Evolutionary conservation across 2,329 filamentous ascomycete genomes (phyloP), one percentile per base, ranked within the genome.

Genomic region (Cryphonectria nitschkei): DNA sequence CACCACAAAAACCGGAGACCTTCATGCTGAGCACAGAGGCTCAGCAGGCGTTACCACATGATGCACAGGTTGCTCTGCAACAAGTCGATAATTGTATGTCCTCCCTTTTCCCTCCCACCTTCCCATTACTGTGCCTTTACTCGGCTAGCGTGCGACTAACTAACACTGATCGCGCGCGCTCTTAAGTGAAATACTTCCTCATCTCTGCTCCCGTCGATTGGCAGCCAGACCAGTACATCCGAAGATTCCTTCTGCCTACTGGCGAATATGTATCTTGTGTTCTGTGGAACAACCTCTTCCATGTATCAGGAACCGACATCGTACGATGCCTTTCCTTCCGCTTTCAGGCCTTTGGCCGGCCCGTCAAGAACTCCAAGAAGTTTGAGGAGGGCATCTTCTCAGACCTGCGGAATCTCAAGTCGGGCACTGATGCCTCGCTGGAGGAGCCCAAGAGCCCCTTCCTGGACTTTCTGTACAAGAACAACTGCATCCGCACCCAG

Each of bases 321-420:
- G 96, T 99, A 73, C 91, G 96, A 88, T 99, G 96, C 79, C 89
- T 99, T 62, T 97, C 96, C 9, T 99, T 99, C 85, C 89, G 96
- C 80, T 99, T 99, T 84, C 96, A 98, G 85, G 96, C 96, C 67
- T 99, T 99, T 80, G 96, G 96, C 77, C 93, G 96, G 70, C 96
- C 96, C 0, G 96, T 99, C 73, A 98, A 98, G 88, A 99, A 99
- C 86, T 97, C 95, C 56, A 99, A 99, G 86, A 99, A 99, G 83
- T 99, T 99, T 79, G 96, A 99, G 83, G 96, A 99, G 83, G 96
- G 96, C 76, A 98, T 99, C 83, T 99, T 99, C 84, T 99, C 96
- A 60, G 96, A 99, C 81, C 86, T 99, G 80, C 93, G 96, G 82
- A 99, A 99, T 82, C 88, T 99, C 76, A 99, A 99, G 84, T 97